Percentiles rank a stretch among this genome's conserved stretches.
Conservation (phyloP, 768 basidiomycete genomes). For the Leccinum ochraceum region DNA sequence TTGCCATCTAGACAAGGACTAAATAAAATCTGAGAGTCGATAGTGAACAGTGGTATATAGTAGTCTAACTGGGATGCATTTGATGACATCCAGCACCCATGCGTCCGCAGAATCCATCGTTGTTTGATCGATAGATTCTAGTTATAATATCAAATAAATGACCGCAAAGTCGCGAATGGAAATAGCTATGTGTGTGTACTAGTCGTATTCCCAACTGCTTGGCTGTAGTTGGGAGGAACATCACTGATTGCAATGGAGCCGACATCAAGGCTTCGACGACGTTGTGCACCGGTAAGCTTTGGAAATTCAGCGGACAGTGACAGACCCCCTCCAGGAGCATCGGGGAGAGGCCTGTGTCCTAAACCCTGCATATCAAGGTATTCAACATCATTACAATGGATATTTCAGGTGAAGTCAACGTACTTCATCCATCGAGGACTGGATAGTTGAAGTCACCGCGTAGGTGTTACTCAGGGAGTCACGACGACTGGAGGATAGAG, state of each 20-base stretch:
- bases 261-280: conserved; percentile 4
- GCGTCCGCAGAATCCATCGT: too few species aligned
- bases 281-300: conserved; percentile 12
- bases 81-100: too few species aligned
- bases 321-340: conserved; percentile 22
- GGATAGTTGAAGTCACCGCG: too few species aligned
- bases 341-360: conserved; percentile 25
- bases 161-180: background rate
- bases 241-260: conserved; percentile 20
- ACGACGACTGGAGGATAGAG: too few species aligned
- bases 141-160: background rate
- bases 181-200: background rate
- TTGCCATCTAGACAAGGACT: too few species aligned
- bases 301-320: conserved; percentile 17
- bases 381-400: too few species aligned
- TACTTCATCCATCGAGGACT: too few species aligned
- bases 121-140: background rate
- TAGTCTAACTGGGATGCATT: too few species aligned
- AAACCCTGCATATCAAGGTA: conserved; percentile 4
- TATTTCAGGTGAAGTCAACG: too few species aligned
- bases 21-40: too few species aligned
- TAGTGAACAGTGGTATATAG: too few species aligned
- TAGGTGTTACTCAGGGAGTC: too few species aligned
- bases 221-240: conserved; percentile 26
- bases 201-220: conserved; percentile 12